phyloP scores from a whole-genome alignment of 345 rosid species.

The Noccaea bulbosa region DNA sequence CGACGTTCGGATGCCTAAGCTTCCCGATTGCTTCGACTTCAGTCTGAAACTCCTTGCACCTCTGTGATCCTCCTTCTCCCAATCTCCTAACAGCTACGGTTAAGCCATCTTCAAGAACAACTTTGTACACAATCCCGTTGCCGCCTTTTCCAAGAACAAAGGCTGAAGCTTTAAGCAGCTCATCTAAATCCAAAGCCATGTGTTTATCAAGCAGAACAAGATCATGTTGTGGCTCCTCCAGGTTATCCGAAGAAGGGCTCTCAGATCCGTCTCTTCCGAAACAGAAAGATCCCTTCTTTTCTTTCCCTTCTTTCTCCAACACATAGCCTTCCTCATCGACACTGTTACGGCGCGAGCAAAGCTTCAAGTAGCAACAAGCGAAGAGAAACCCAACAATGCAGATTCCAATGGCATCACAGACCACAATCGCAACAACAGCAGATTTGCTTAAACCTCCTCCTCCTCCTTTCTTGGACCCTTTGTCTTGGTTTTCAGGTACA shows the following conservation, averaged over 20 bases:
- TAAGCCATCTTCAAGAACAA: constrained; percentile 87
- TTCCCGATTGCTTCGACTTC: constrained; percentile 94
- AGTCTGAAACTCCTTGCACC: constrained; percentile 89
- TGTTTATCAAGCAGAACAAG: constrained; percentile 79
- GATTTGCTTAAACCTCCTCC: constrained; percentile 61
- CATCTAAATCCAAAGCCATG: constrained; percentile 84
- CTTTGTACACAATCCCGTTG: constrained; percentile 91
- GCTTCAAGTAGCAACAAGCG: constrained; percentile 73
- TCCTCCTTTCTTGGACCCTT: constrained; percentile 48
- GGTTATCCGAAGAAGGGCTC: constrained; percentile 63
- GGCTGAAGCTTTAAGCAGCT: constrained; percentile 93
- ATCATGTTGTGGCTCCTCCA: constrained; percentile 77
- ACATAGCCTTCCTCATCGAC: constrained; percentile 59
- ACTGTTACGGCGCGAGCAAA: constrained; percentile 49
- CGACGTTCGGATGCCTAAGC: constrained; percentile 86
- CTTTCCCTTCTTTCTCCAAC: constrained; percentile 67
- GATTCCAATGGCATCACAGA: constrained; percentile 83
- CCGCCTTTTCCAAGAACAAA: constrained; percentile 97
- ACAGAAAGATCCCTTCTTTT: constrained; percentile 64
- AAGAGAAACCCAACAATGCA: constrained; percentile 84
- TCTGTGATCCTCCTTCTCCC: constrained; percentile 95
- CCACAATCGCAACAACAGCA: constrained; percentile 68
- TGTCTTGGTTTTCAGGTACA: constrained; percentile 53
- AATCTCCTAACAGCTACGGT: constrained; percentile 84
- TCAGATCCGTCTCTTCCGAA: constrained; percentile 77